A percentile compares a stretch with the other conserved stretches of the same genome.
Evolutionary conservation across 2,329 filamentous ascomycete genomes (phyloP).

Genomic region (Fusarium equiseti): DNA sequence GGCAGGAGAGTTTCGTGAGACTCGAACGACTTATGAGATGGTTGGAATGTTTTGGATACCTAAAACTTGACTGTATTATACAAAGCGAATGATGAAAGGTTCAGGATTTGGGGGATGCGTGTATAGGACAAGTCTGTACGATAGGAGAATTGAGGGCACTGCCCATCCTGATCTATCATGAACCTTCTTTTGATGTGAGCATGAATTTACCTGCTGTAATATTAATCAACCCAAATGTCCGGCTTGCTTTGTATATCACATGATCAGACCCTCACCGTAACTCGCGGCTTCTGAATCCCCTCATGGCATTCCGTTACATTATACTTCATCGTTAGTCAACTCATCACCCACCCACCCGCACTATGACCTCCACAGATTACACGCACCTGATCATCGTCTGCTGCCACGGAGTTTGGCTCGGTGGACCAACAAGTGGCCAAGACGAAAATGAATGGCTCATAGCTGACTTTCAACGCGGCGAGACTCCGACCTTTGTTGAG

Average conservation of each 20-base stretch:
- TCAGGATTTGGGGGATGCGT: slow-evolving; percentile 8
- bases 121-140: slow-evolving; percentile 28
- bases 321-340: background rate
- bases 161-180: slow-evolving; percentile 15
- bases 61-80: slow-evolving; percentile 36
- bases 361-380: slow-evolving; percentile 57
- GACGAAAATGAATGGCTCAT: slow-evolving; percentile 77
- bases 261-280: slow-evolving; percentile 44
- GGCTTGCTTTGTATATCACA: slow-evolving; percentile 37
- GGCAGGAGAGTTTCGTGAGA: slow-evolving; percentile 6
- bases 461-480: slow-evolving; percentile 80
- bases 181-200: slow-evolving; percentile 8
- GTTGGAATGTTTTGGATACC: slow-evolving; percentile 28
- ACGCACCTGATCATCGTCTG: slow-evolving; percentile 80
- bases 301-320: background rate
- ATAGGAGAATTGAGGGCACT: slow-evolving; percentile 24
- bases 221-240: background rate
- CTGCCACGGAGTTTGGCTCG: slow-evolving; percentile 84
- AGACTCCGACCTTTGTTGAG: slow-evolving; percentile 82
- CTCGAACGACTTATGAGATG: slow-evolving; percentile 11
- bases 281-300: slow-evolving; percentile 24
- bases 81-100: slow-evolving; percentile 32
- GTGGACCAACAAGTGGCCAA: slow-evolving; percentile 64
- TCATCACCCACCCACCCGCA: slow-evolving; percentile 1
- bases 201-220: background rate